Conservation (phyloP, 2,329 filamentous ascomycete species). For the Colletotrichum filicis region DNA sequence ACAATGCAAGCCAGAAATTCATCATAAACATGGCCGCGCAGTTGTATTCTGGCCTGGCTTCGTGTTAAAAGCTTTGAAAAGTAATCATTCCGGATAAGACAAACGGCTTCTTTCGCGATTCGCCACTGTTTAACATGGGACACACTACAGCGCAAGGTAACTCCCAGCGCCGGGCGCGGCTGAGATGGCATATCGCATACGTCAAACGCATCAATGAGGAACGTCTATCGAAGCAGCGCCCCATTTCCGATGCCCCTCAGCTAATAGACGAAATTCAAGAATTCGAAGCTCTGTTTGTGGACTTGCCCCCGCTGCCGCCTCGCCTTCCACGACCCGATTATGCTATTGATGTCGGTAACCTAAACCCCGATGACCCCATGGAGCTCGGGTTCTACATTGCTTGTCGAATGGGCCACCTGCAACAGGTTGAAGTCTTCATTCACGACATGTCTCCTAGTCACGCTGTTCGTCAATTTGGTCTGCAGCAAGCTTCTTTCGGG, state of each 20-base stretch:
- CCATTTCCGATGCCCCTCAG: not conserved
- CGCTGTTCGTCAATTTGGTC: conserved; percentile 9
- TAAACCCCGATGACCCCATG: not conserved
- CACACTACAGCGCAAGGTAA: not conserved
- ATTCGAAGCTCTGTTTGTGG: not conserved
- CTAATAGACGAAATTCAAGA: not conserved
- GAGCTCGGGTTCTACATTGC: conserved; percentile 1
- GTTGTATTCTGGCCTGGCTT: not conserved
- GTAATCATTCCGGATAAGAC: no score
- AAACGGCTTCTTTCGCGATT: no score
- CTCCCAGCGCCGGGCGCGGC: not conserved
- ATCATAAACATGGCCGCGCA: no score
- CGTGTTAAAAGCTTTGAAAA: not conserved
- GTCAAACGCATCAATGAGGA: not conserved
- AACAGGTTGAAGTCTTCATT: not conserved
- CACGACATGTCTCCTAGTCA: not conserved
- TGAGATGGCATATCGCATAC: not conserved
- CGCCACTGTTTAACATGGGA: not conserved
- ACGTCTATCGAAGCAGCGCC: not conserved
- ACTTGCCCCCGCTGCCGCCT: not conserved
- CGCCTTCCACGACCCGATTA: conserved; percentile 4
- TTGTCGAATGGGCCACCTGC: not conserved
- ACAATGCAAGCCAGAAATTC: no score
- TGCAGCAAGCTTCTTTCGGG: conserved; percentile 5
- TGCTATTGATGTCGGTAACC: not conserved